These are phyloP conservation scores for Aspergillus asperescens DNA, from an alignment of 495 filamentous ascomycete species.

Conservation along the genomic window DNA sequence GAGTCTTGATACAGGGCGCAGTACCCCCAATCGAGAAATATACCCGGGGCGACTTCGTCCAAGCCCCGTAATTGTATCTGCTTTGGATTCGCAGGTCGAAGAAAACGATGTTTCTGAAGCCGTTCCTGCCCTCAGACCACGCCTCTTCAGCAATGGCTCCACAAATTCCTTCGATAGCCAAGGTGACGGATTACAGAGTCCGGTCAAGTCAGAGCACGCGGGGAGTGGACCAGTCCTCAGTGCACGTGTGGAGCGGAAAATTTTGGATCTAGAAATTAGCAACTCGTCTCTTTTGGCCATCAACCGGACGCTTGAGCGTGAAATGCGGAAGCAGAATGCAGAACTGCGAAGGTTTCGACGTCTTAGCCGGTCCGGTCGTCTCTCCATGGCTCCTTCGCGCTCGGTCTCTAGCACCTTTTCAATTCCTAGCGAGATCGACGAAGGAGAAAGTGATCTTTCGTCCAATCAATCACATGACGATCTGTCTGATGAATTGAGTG, in stretches of 20 bases:
- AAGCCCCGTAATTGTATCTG: conserved; percentile 32
- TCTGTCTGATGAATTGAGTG: conserved; percentile 42
- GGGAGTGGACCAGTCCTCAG: conserved; percentile 63
- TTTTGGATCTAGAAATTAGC: conserved; percentile 95
- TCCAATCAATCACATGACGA: conserved; percentile 34
- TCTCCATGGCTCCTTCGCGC: conserved; percentile 52
- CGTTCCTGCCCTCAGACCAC: conserved; percentile 33
- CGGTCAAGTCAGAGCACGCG: conserved; percentile 41
- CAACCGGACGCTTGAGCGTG: conserved; percentile 85
- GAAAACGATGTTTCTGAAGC: conserved; percentile 24
- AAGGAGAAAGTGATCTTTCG: conserved; percentile 32
- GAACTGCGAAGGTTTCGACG: conserved; percentile 82
- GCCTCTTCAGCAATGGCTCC: conserved; percentile 40
- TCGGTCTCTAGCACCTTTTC: conserved; percentile 41
- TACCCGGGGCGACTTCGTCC: conserved; percentile 27
- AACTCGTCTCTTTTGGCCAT: conserved; percentile 97
- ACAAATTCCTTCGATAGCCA: conserved; percentile 29
- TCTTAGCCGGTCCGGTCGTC: conserved; percentile 67
- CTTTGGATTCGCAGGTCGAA: conserved; percentile 21
- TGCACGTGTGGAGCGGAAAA: conserved; percentile 87
- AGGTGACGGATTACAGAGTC: conserved; percentile 36
- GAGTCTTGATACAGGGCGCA: conserved; percentile 33
- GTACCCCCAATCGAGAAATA: conserved; percentile 7
- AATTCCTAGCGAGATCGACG: conserved; percentile 35
- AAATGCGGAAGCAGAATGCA: conserved; percentile 84